Evolutionary conservation across 2,329 filamentous ascomycete species (phyloP).

Genomic region (Davidsoniella virescens): DNA sequence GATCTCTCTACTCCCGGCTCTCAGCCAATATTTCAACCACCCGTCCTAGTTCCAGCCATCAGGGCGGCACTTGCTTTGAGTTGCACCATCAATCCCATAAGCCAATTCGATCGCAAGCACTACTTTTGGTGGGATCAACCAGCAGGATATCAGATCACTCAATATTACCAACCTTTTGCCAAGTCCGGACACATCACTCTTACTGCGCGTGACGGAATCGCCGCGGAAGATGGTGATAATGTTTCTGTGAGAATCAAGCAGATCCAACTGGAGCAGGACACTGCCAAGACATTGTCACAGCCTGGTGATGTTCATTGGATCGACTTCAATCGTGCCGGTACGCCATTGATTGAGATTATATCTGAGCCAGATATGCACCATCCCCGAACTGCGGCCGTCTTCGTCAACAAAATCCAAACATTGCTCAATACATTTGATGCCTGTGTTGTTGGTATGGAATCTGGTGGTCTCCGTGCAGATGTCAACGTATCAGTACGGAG

Average conservation of each 20-base stretch:
- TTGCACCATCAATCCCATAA: constrained; percentile 60
- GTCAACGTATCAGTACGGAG: constrained; percentile 83
- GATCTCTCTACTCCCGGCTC: constrained; percentile 80
- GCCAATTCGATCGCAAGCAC: constrained; percentile 88
- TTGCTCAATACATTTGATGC: constrained; percentile 67
- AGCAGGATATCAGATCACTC: constrained; percentile 90
- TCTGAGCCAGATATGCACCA: constrained; percentile 78
- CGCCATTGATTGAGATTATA: constrained; percentile 89
- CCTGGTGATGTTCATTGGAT: constrained; percentile 59
- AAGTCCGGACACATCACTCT: constrained; percentile 58
- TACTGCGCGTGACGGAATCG: constrained; percentile 61
- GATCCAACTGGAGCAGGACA: constrained; percentile 94
- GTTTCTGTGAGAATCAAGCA: constrained; percentile 74
- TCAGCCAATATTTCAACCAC: constrained; percentile 71
- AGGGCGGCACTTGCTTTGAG: constrained; percentile 73
- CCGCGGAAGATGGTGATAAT: constrained; percentile 51
- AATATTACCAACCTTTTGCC: constrained; percentile 67
- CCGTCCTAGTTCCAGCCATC: constrained; percentile 74
- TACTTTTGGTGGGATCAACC: constrained; percentile 99
- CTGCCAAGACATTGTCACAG: constrained; percentile 78
- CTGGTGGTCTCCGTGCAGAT: constrained; percentile 78
- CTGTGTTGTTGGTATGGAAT: constrained; percentile 83
- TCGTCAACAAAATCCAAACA: constrained; percentile 76
- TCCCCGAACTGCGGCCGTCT: constrained; percentile 70
- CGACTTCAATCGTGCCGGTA: constrained; percentile 85